Evolutionary conservation across 352 stramenopile species (phyloP), one percentile per base, ranked within the genome.

Genomic region (Blastocystis sp.): DNA sequence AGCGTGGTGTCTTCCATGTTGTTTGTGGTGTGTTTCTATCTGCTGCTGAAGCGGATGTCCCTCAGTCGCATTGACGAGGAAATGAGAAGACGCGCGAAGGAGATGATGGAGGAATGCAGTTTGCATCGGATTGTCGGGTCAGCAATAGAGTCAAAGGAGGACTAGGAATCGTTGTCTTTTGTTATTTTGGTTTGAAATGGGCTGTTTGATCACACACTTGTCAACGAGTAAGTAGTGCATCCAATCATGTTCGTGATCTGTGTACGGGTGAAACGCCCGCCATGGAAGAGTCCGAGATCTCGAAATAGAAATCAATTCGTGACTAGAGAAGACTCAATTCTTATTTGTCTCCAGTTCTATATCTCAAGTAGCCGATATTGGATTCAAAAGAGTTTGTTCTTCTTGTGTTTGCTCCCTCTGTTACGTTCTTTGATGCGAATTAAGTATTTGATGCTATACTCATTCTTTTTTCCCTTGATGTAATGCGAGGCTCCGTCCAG

Each of bases 381-480:
- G 64, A 71, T 71, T 40, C 34, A 71, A 52, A 71, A 71, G 11
- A 40, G 14, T 56, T 17, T 14, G 14, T 17, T 56, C 48, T 56
- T 56, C 48, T 14, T 56, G 5, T 56, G 5, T 76, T 76, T 60
- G 34, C 52, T 40, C 66, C 53, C 19, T 76, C 11, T 76, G 41
- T 11, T 52, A 38, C 40, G 23, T 76, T 76, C 5, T 56, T 56
- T 34, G 21, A 76, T 76, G 66, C 11, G 11, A 60, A 28, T 56
- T 59, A 23, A 34, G 17, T 67, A 23, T 69, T n/a, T 28, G 38
- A 69, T 69, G 56, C n/a, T 84, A 52, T 56, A 56, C 14, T 84
- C 74, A 5, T 67, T 56, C 14, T 84, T 53, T 53, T 48, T 69
- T 67, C 74, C 45, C 69, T 84, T 84, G 34, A 53, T 84, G 56